Evolutionary conservation across 345 rosid genomes (phyloP).

Genomic region (Populus pruinosa): DNA sequence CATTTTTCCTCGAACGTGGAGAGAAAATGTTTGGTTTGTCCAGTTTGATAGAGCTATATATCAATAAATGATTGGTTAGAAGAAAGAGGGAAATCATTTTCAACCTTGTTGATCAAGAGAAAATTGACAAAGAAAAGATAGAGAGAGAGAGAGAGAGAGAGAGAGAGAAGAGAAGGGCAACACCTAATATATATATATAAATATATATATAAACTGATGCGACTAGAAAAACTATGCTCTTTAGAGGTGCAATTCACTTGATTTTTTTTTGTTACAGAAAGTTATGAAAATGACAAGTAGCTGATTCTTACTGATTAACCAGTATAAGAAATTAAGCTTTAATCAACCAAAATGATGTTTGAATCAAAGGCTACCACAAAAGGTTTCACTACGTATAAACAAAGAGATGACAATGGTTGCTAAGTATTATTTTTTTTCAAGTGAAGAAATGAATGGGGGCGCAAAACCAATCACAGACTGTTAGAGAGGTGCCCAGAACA

Average conservation of each 20-base stretch:
- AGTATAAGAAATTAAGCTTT: too few relatives aligned
- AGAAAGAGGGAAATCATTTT: neutral
- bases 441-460: neutral
- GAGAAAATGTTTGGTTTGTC: neutral
- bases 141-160: too few relatives aligned
- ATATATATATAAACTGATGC: neutral
- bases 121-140: too few relatives aligned
- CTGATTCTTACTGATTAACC: too few relatives aligned
- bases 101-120: neutral
- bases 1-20: slow-evolving; percentile 1
- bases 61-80: neutral
- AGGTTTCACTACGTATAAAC: neutral
- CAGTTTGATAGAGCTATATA: neutral
- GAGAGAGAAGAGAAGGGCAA: neutral
- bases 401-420: neutral
- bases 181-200: neutral
- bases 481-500: neutral
- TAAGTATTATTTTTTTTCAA: neutral
- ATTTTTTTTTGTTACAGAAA: neutral
- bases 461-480: slow-evolving; percentile 19
- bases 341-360: too few relatives aligned
- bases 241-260: neutral
- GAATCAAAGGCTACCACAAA: neutral
- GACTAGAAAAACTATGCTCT: neutral
- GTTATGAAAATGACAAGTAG: neutral